phyloP scores from a whole-genome alignment of 2,329 filamentous ascomycete species.

The Cladosporium halotolerans region DNA sequence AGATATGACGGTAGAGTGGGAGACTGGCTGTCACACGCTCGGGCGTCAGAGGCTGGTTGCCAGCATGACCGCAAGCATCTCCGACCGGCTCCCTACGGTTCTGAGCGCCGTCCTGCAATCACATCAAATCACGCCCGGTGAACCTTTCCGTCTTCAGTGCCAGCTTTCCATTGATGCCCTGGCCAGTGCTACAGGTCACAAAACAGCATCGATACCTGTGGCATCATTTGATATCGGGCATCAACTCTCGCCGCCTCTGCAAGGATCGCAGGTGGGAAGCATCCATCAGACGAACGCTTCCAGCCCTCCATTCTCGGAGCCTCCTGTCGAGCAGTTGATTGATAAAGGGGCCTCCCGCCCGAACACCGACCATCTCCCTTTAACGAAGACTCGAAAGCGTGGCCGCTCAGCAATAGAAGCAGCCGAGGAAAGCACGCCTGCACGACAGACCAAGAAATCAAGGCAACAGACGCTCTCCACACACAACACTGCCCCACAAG shows the following conservation, averaged over 20 bases:
- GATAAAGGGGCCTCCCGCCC: too few species aligned
- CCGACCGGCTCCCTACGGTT: neutral
- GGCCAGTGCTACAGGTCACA: neutral
- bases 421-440: slow-evolving; percentile 30
- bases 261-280: neutral
- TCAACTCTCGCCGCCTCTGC: neutral
- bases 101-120: neutral
- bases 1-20: too few species aligned
- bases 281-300: neutral
- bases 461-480: slow-evolving; percentile 3
- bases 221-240: neutral
- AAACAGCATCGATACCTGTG: neutral
- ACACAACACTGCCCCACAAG: slow-evolving; percentile 15
- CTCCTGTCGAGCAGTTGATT: too few species aligned
- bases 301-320: too few species aligned
- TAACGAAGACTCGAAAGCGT: too few species aligned
- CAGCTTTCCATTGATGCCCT: neutral
- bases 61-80: too few species aligned
- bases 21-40: too few species aligned
- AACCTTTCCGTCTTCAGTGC: slow-evolving; percentile 1
- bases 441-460: slow-evolving; percentile 19
- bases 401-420: slow-evolving; percentile 36
- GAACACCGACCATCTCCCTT: too few species aligned
- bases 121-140: neutral
- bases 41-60: too few species aligned